Percentiles rank a stretch among this genome's conserved stretches.
Conservation (phyloP, 2,329 filamentous ascomycete species). For the Biscogniauxia sp. region DNA sequence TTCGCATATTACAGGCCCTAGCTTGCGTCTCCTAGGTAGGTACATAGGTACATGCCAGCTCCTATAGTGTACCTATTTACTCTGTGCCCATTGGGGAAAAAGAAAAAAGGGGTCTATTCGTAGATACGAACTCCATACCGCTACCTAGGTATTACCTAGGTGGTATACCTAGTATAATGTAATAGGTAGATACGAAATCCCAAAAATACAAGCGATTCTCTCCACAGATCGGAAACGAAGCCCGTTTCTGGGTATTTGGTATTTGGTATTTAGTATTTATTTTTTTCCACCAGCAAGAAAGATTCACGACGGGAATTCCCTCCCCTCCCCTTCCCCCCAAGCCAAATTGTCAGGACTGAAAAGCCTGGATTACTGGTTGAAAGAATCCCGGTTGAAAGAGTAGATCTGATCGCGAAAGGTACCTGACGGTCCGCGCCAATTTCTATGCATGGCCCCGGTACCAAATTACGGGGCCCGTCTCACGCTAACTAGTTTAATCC, state of each 20-base stretch:
- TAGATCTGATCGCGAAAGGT: background rate
- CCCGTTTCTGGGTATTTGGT: no score
- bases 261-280: background rate
- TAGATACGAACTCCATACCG: no score
- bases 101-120: no score
- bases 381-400: background rate
- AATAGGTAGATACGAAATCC: no score
- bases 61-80: no score
- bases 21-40: background rate
- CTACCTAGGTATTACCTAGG: no score
- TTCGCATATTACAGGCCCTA: background rate
- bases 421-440: background rate
- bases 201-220: no score
- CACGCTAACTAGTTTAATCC: background rate
- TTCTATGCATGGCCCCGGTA: background rate
- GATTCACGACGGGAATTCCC: background rate
- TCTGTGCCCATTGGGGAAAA: no score
- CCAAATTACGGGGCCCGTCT: background rate
- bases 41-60: background rate
- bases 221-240: no score
- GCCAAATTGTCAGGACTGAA: background rate
- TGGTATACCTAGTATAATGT: no score
- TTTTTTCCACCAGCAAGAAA: background rate
- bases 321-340: no score
- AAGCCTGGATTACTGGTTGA: background rate